Evolutionary conservation across 768 basidiomycete species (phyloP).

Genomic region (Exidia glandulosa): DNA sequence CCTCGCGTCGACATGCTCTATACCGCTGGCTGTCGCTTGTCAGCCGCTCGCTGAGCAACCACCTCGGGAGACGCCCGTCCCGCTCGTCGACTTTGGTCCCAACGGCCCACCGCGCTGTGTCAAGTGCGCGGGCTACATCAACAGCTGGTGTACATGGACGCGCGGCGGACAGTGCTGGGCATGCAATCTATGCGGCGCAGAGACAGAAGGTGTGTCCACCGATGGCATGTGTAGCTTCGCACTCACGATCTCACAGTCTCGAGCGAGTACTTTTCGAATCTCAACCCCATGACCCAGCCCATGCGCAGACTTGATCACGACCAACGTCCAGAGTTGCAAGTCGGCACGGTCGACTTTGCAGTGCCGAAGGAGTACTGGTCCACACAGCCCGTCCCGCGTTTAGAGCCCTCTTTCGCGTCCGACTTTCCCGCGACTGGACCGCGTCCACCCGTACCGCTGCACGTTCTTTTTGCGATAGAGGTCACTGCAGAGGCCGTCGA

Average conservation of each 20-base stretch:
- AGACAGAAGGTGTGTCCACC: slow-evolving; percentile 66
- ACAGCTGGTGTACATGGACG: slow-evolving; percentile 84
- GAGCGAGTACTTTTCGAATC: slow-evolving; percentile 71
- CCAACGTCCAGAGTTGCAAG: slow-evolving; percentile 74
- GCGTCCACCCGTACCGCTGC: slow-evolving; percentile 54
- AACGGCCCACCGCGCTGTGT: slow-evolving; percentile 76
- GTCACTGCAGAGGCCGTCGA: slow-evolving; percentile 57
- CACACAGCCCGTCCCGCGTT: slow-evolving; percentile 43
- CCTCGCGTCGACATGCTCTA: slow-evolving; percentile 67
- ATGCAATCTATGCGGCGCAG: slow-evolving; percentile 81
- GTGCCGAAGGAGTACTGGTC: slow-evolving; percentile 86
- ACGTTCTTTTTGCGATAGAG: slow-evolving; percentile 81
- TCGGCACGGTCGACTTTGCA: slow-evolving; percentile 85
- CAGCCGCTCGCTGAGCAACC: slow-evolving; percentile 87
- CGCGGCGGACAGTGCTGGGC: slow-evolving; percentile 78
- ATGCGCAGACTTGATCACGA: slow-evolving; percentile 54
- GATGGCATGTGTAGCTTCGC: background rate
- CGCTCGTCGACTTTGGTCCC: slow-evolving; percentile 59
- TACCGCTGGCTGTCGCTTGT: slow-evolving; percentile 76
- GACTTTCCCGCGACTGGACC: slow-evolving; percentile 20
- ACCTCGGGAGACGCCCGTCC: slow-evolving; percentile 66
- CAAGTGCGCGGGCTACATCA: slow-evolving; percentile 81
- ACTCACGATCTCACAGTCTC: slow-evolving; percentile 48
- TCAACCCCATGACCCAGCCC: slow-evolving; percentile 61
- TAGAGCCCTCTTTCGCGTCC: slow-evolving; percentile 41